Conservation (phyloP, 78 protist species). For the Dictyostelium citrinum region DNA sequence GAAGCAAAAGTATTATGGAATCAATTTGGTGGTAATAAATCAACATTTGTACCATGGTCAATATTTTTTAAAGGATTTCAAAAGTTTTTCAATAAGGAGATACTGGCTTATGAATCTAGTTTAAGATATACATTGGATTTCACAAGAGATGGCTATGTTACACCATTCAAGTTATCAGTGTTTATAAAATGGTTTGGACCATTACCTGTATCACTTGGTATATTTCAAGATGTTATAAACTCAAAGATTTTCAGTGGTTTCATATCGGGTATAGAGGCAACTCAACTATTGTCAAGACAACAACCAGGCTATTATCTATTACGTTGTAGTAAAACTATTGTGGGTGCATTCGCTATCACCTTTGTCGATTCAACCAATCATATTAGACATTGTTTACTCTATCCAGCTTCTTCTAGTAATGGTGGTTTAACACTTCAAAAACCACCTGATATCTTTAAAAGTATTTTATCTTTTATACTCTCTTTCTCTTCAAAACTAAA, state of each 20-base stretch:
- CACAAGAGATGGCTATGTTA: constrained; percentile 46
- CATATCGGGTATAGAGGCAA: constrained; percentile 79
- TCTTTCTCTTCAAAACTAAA: constrained; percentile 34
- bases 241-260: constrained; percentile 74
- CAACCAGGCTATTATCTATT: constrained; percentile 58
- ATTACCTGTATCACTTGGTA: neutral
- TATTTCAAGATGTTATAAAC: constrained; percentile 8
- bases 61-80: constrained; percentile 6
- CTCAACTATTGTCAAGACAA: neutral
- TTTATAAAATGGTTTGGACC: constrained; percentile 79
- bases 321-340: constrained; percentile 72
- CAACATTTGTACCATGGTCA: constrained; percentile 14
- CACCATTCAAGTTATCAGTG: constrained; percentile 18
- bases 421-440: constrained; percentile 74
- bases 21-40: constrained; percentile 19
- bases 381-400: constrained; percentile 71
- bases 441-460: constrained; percentile 71
- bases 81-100: neutral
- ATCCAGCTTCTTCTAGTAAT: neutral
- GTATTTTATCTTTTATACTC: constrained; percentile 30
- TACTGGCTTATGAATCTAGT: neutral
- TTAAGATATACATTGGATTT: constrained; percentile 45
- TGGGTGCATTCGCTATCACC: constrained; percentile 84
- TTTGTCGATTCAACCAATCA: constrained; percentile 49
- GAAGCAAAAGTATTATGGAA: constrained; percentile 50